Conservation (phyloP, 257 asterid genomes). For the Nicotiana knightiana region DNA sequence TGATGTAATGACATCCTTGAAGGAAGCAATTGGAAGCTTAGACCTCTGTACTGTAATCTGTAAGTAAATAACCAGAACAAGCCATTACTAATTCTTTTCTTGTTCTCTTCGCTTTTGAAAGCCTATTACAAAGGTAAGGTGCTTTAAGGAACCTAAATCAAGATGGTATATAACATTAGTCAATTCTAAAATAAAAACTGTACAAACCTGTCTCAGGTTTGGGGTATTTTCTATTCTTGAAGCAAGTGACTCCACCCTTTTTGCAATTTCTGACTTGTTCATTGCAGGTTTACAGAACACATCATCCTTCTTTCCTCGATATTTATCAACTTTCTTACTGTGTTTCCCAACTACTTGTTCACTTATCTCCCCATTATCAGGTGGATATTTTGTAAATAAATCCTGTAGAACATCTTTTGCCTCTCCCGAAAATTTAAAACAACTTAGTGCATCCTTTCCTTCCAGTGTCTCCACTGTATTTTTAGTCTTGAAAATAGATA, state of each 20-base stretch:
- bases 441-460: constrained; percentile 31
- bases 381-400: constrained; percentile 69
- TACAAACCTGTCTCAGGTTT: constrained; percentile 56
- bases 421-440: constrained; percentile 59
- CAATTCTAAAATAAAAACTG: background rate
- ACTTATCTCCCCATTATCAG: constrained; percentile 46
- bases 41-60: constrained; percentile 65
- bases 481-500: constrained; percentile 51
- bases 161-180: background rate
- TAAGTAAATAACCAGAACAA: constrained; percentile 15
- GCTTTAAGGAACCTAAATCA: background rate
- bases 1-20: constrained; percentile 61
- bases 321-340: constrained; percentile 22
- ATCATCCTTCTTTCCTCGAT: constrained; percentile 36
- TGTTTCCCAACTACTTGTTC: constrained; percentile 32
- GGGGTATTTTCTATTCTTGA: constrained; percentile 42
- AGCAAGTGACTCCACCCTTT: constrained; percentile 46
- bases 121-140: background rate
- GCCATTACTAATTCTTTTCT: background rate
- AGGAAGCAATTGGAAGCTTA: constrained; percentile 86
- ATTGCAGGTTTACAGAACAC: constrained; percentile 52
- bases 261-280: constrained; percentile 47
- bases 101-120: background rate
- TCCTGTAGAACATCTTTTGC: constrained; percentile 56
- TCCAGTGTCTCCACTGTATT: constrained; percentile 17